Percentiles rank a stretch among this genome's conserved stretches.
Conservation (phyloP, 129 eudicot species). For the Scalesia atractyloides region DNA sequence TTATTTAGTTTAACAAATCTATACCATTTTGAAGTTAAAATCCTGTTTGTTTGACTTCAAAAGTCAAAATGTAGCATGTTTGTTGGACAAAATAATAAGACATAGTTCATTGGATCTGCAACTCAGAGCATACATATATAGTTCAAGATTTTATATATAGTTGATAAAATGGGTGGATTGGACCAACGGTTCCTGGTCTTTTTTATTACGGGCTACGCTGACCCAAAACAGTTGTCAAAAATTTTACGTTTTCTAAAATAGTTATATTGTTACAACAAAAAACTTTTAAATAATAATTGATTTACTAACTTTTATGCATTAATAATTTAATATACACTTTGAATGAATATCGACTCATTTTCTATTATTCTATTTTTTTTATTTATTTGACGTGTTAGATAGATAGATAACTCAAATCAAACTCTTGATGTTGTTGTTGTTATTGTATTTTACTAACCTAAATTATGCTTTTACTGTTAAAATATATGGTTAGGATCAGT, state of each 20-base stretch:
- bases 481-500: too few relatives aligned
- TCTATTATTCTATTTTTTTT: background rate
- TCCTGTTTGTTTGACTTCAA: slow-evolving; percentile 8
- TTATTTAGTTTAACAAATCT: background rate
- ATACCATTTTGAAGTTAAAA: slow-evolving; percentile 10
- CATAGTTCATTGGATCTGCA: background rate
- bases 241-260: background rate
- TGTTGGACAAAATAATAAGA: background rate
- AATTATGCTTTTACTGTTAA: background rate
- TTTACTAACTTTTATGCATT: too few relatives aligned
- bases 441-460: background rate
- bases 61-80: slow-evolving; percentile 20
- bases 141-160: background rate
- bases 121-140: background rate
- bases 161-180: background rate
- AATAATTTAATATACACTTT: too few relatives aligned
- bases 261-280: too few relatives aligned
- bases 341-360: background rate
- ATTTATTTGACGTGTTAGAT: background rate
- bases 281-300: too few relatives aligned
- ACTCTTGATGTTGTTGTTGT: too few relatives aligned
- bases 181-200: background rate
- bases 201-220: background rate
- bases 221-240: background rate
- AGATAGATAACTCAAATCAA: background rate